phyloP scores from a whole-genome alignment of 2,329 filamentous ascomycete genomes.

The Aspergillus proliferans region DNA sequence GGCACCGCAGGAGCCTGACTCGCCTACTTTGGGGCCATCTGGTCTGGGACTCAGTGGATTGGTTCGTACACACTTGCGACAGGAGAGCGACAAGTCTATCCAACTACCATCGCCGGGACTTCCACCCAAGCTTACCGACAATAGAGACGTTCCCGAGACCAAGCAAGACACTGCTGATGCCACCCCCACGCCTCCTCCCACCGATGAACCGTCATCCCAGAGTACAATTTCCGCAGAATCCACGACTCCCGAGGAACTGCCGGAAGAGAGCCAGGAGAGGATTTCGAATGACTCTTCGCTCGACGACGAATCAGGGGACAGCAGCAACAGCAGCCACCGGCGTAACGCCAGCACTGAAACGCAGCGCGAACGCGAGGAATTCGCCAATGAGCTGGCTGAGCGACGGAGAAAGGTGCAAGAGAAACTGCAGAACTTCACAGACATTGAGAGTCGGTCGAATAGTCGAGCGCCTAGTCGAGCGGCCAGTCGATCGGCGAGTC shows the following conservation, averaged over 20 bases:
- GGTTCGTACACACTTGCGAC: conserved; percentile 76
- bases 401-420: conserved; percentile 44
- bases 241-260: neutral
- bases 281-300: conserved; percentile 28
- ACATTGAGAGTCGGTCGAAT: conserved; percentile 37
- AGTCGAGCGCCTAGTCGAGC: conserved; percentile 33
- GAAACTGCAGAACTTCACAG: conserved; percentile 39
- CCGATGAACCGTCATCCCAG: neutral
- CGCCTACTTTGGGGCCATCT: conserved; percentile 68
- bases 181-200: conserved; percentile 3
- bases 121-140: conserved; percentile 26
- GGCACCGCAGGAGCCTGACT: conserved; percentile 49
- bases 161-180: conserved; percentile 9
- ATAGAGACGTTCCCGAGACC: neutral
- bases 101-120: conserved; percentile 39
- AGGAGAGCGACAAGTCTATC: conserved; percentile 76
- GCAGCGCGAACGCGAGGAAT: conserved; percentile 43
- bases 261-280: neutral
- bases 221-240: neutral
- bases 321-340: conserved; percentile 23
- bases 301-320: conserved; percentile 43
- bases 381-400: conserved; percentile 44
- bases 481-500: neutral
- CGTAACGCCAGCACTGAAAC: conserved; percentile 44
- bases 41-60: conserved; percentile 66